Evolutionary conservation across 805 yeast species (phyloP).

Genomic region (Yarrowia phangngaensis): DNA sequence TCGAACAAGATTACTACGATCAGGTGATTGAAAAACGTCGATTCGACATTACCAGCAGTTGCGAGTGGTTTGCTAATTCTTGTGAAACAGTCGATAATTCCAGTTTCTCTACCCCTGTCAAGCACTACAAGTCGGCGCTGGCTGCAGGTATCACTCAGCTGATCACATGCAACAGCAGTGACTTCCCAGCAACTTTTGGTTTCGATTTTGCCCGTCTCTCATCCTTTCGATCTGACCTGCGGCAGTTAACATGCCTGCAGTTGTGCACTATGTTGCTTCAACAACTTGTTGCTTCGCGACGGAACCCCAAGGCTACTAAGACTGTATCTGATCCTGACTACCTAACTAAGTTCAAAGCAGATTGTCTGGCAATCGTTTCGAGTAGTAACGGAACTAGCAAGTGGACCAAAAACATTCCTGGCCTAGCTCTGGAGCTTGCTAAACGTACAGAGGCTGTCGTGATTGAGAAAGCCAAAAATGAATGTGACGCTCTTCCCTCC

Average conservation of each 20-base stretch:
- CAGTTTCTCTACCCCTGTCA: slow-evolving; percentile 5
- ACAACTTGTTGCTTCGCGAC: slow-evolving; percentile 48
- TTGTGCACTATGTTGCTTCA: slow-evolving; percentile 69
- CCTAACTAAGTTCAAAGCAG: slow-evolving; percentile 54
- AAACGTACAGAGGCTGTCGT: slow-evolving; percentile 37
- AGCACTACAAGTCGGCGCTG: slow-evolving; percentile 32
- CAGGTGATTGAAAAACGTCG: slow-evolving; percentile 48
- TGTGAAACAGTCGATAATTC: slow-evolving; percentile 7
- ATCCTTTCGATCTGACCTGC: slow-evolving; percentile 74
- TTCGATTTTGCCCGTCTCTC: slow-evolving; percentile 81
- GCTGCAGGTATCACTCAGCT: slow-evolving; percentile 45
- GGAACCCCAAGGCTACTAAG: slow-evolving; percentile 39
- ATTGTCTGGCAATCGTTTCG: slow-evolving; percentile 71
- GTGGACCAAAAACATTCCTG: slow-evolving; percentile 79
- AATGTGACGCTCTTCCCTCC: slow-evolving; percentile 37
- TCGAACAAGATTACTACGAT: slow-evolving; percentile 74
- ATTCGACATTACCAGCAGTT: slow-evolving; percentile 55
- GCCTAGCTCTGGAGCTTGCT: slow-evolving; percentile 65
- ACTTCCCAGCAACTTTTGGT: slow-evolving; percentile 77
- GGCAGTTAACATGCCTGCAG: slow-evolving; percentile 77
- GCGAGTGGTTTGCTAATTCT: slow-evolving; percentile 50
- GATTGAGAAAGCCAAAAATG: slow-evolving; percentile 21
- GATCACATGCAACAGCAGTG: slow-evolving; percentile 57
- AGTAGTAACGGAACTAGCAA: slow-evolving; percentile 84
- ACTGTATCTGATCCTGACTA: slow-evolving; percentile 39